These are phyloP conservation scores for Melastoma candidum DNA, from an alignment of 441 rosid genomes.

Conservation along the genomic window DNA sequence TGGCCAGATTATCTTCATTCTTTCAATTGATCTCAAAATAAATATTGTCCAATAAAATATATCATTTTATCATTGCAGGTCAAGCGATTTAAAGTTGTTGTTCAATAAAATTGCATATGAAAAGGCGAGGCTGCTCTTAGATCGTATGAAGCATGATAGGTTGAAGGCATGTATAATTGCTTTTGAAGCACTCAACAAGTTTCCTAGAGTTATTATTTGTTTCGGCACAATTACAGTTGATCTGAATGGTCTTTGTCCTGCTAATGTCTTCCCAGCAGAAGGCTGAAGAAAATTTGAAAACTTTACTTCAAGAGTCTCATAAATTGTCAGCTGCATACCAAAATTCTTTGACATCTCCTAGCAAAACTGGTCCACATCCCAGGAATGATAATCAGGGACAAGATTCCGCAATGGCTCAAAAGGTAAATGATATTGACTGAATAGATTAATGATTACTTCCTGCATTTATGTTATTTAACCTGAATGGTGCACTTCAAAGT, in stretches of 20 bases:
- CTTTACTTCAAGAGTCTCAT: conserved; percentile 43
- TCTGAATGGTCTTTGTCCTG: neutral
- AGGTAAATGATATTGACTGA: too few species aligned
- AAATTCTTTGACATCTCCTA: too few species aligned
- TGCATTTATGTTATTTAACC: too few species aligned
- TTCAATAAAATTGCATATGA: conserved; percentile 48
- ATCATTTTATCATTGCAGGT: conserved; percentile 36
- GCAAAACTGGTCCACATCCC: too few species aligned
- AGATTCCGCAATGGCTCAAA: too few species aligned
- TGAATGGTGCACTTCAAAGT: too few species aligned
- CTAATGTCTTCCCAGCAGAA: conserved; percentile 38
- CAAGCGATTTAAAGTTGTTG: conserved; percentile 38
- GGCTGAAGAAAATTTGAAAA: conserved; percentile 31
- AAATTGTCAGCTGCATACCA: conserved; percentile 15
- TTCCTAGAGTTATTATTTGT: conserved; percentile 5
- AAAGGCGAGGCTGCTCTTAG: conserved; percentile 58
- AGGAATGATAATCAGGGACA: too few species aligned
- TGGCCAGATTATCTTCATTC: neutral
- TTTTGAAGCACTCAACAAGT: conserved; percentile 2
- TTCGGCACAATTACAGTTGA: conserved; percentile 16
- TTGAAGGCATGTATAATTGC: conserved; percentile 41
- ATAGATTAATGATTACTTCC: too few species aligned
- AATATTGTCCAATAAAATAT: neutral
- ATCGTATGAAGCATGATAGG: conserved; percentile 37
- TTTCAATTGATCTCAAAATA: conserved; percentile 26